Base-by-base conservation (phyloP, 2,329 filamentous ascomycete species). In the Lomentospora prolificans region DNA sequence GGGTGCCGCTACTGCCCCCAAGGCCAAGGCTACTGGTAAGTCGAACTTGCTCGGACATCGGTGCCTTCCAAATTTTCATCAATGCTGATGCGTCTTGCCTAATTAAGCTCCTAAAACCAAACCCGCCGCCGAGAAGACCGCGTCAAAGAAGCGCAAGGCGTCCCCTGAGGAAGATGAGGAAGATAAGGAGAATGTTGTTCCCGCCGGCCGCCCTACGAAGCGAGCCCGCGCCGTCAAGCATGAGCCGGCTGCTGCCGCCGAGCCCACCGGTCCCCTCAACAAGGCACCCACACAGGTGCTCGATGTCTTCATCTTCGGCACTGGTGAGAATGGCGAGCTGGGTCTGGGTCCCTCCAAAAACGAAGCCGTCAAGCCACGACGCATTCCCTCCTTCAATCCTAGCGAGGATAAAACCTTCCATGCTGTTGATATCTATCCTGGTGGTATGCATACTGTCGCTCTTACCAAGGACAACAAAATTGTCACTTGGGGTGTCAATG, bases 401-500 rank as follows among this genome's bases (percentile, higher is more conserved):
- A 66, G 72, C 10, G 64, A 65, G 3, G 66, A 70, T 63, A 81
- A 82, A 57, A 84, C 85, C 7, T 76, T 89, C 28, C 88, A 87
- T 31, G 80, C 94, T 33, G 87, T 94, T 2, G 83, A 88, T 68
- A 70, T 95, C 57, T 84, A 87, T 53, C 84, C 85, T 58, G 89
- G 89, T 58, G 89, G 88, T 57, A 92, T 95, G 89, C 89, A 95
- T 70, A 84, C 79, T 54, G 75, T 87, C 59, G 88, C 85, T 3
- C 72, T 94, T 53, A 92, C 89, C 52, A 79, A 84, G 61, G 86
- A 92, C 68, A 89, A 90, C 75, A 85, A 84, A 71, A 87, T 95
- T 62, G 73, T 90, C 55, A 90, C 87, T 27, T 95, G 89, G 89
- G 89, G 89, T 55, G 89, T 94, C 62, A 94, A 94, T 66, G 89